Evolutionary conservation across 2,329 filamentous ascomycete species (phyloP).

Genomic region (Sphaerulina musiva): DNA sequence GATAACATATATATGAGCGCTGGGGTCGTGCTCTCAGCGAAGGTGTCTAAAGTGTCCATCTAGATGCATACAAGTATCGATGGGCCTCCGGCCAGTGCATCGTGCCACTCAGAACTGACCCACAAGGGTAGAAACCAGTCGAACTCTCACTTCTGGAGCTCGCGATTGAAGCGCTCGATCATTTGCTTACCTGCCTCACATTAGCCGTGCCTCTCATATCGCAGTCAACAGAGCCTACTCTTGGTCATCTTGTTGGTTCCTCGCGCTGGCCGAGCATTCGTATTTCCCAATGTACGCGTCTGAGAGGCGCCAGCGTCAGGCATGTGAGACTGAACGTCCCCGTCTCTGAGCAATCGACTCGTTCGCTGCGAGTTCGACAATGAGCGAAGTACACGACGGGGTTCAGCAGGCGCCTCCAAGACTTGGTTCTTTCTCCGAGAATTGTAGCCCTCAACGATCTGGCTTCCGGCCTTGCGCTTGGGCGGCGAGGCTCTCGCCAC

Average conservation of each 20-base stretch:
- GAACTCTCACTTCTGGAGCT: constrained; percentile 14
- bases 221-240: constrained; percentile 16
- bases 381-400: too few relatives aligned
- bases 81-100: not conserved
- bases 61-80: not conserved
- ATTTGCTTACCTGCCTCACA: constrained; percentile 15
- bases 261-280: constrained; percentile 8
- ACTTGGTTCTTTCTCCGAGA: constrained; percentile 21
- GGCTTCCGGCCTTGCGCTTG: constrained; percentile 24
- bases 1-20: not conserved
- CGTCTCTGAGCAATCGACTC: not conserved
- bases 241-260: constrained; percentile 18
- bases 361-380: not conserved
- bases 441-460: constrained; percentile 20
- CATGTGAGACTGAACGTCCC: not conserved
- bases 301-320: constrained; percentile 2
- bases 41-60: not conserved
- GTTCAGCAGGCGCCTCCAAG: not conserved
- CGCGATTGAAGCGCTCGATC: constrained; percentile 24
- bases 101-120: not conserved
- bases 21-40: not conserved
- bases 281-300: constrained; percentile 16
- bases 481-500: not conserved
- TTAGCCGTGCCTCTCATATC: not conserved
- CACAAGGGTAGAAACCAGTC: not conserved